These are phyloP conservation scores for Aspergillus haitiensis DNA, from an alignment of 495 filamentous ascomycete genomes.

Conservation along the genomic window DNA sequence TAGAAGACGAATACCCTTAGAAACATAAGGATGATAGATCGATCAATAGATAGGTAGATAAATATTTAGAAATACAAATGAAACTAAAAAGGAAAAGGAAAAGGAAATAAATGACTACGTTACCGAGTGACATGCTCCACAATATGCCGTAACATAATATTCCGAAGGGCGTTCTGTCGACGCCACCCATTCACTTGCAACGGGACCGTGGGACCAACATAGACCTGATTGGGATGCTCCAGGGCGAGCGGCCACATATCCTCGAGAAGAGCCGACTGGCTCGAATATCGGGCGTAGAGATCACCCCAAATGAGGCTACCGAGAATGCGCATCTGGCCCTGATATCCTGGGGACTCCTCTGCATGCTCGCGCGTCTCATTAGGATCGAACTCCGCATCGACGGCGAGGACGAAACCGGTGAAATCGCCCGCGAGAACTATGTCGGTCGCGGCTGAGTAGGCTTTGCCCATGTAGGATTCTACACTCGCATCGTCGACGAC, in stretches of 20 bases:
- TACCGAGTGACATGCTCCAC: slow-evolving; percentile 8
- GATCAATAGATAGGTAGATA: no score
- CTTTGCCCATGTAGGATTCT: slow-evolving; percentile 26
- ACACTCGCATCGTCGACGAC: slow-evolving; percentile 28
- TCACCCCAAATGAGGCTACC: slow-evolving; percentile 39
- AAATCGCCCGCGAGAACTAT: slow-evolving; percentile 23
- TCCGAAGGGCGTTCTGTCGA: slow-evolving; percentile 25
- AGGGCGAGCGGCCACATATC: slow-evolving; percentile 34
- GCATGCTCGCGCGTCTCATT: slow-evolving; percentile 18
- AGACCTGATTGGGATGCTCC: slow-evolving; percentile 36
- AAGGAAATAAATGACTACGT: no score
- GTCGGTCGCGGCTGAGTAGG: slow-evolving; percentile 17
- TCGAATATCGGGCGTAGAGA: slow-evolving; percentile 25
- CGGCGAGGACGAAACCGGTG: slow-evolving; percentile 29
- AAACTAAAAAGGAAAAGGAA: no score
- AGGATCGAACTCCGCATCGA: slow-evolving; percentile 28
- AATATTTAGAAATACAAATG: no score
- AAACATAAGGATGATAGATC: no score
- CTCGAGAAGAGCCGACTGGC: slow-evolving; percentile 19
- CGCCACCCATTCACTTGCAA: slow-evolving; percentile 24
- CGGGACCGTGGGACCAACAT: slow-evolving; percentile 32
- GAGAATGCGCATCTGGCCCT: slow-evolving; percentile 34
- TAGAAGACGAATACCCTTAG: no score
- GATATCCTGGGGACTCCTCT: slow-evolving; percentile 27
- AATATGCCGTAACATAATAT: slow-evolving; percentile 12